Evolutionary conservation across 2,329 filamentous ascomycete species (phyloP).

Genomic region (Botrytis aclada): DNA sequence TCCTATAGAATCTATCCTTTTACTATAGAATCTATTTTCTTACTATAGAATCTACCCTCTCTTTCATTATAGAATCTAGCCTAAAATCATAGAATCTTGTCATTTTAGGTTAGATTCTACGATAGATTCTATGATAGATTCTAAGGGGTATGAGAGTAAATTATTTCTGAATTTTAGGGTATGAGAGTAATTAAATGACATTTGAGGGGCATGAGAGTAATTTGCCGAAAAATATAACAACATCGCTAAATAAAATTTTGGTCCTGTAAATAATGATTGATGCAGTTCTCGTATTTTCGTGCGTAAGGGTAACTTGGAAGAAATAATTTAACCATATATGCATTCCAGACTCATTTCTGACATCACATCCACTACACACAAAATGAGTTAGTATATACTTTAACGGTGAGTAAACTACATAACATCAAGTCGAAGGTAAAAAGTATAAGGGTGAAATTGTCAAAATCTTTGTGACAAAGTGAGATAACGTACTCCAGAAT

Average conservation of each 20-base stretch:
- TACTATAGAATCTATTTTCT: no score
- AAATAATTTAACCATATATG: slow-evolving; percentile 1
- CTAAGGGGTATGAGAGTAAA: no score
- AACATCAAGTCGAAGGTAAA: not conserved
- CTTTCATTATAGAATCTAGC: no score
- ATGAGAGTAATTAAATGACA: no score
- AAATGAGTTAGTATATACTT: not conserved
- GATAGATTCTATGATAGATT: no score
- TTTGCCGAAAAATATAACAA: not conserved
- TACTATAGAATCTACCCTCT: no score
- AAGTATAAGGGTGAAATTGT: not conserved
- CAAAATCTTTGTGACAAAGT: not conserved
- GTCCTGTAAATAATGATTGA: not conserved
- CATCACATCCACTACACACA: slow-evolving; percentile 11
- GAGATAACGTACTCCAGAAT: slow-evolving; percentile 27
- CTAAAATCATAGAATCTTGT: no score
- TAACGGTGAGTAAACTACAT: not conserved
- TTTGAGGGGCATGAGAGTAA: no score
- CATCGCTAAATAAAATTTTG: not conserved
- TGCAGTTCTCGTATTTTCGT: not conserved
- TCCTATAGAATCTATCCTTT: no score
- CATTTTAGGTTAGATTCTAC: no score
- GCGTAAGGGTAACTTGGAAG: not conserved
- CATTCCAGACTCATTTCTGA: slow-evolving; percentile 15
- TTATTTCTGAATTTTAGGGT: no score